Evolutionary conservation across 2,329 filamentous ascomycete species (phyloP), one percentile per base, ranked within the genome.

Genomic region (Verticillium albo-atrum): DNA sequence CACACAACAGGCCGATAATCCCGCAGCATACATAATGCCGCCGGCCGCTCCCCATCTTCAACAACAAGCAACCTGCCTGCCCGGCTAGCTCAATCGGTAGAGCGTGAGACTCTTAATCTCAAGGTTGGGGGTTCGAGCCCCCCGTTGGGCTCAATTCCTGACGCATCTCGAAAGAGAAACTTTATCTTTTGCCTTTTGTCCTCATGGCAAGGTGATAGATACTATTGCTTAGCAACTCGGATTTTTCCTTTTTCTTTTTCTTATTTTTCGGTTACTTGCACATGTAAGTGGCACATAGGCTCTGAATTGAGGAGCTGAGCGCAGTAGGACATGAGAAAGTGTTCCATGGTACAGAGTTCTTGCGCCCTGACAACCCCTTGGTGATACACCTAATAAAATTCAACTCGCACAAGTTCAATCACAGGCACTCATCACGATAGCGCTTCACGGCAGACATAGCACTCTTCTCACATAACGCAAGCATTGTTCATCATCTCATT

Each of bases 51-150:
- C n/a, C 20, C 2, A 7, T 12, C 9, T 23, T 3, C 26, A 53
- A 53, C 51, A 53, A 53, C 51, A 53, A 53, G 27, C 15, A 53
- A 53, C 25, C 51, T 27, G 51, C 51, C 51, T 53, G 80, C 79
- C 80, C 77, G 79, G 80, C 79, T 86, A 86, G 83, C 83, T 86
- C 83, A 86, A 86, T 86, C 82, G 82, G 83, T 87, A 88, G 85
- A 88, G 85, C 85, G 85, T 87, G 81, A 86, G 85, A 87, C 85
- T 88, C 85, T 83, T 83, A 83, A 81, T 80, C 79, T 82, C 77
- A 80, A 82, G 79, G 78, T 76, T 81, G 78, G 76, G 77, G 77
- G 81, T 83, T 82, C 79, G 79, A 80, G 60, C 61, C 61, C 26
- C 55, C n/a, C 58, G 32, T 25, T 30, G 14, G 27, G 58, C 54